A percentile compares a stretch with the other conserved stretches of the same genome.
phyloP scores from a whole-genome alignment of 2,329 filamentous ascomycete species.

The Achaetomium macrosporum region DNA sequence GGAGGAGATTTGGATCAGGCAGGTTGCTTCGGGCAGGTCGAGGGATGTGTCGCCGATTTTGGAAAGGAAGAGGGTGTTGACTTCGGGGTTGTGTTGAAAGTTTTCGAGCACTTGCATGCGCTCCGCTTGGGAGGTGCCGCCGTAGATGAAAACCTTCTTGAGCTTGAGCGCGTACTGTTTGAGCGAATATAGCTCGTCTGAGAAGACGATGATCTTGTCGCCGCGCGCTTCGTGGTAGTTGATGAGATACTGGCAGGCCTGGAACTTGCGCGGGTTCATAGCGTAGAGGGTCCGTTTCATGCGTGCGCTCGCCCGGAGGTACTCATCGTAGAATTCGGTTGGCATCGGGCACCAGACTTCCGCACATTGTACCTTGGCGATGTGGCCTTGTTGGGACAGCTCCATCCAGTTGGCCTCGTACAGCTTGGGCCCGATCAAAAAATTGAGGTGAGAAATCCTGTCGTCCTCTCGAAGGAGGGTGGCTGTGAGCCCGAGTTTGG shows the following conservation, averaged over 20 bases:
- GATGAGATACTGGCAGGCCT: conserved; percentile 96
- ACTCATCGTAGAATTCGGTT: conserved; percentile 94
- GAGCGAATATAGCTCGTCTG: conserved; percentile 91
- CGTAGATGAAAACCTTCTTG: conserved; percentile 84
- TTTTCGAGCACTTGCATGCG: conserved; percentile 84
- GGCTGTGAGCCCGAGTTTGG: conserved; percentile 89
- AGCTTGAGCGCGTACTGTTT: conserved; percentile 79
- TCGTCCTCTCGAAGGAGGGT: conserved; percentile 94
- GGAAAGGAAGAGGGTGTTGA: conserved; percentile 91
- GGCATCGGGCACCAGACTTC: conserved; percentile 99
- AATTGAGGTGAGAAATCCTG: conserved; percentile 96
- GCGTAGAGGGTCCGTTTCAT: conserved; percentile 62
- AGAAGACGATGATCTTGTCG: conserved; percentile 98
- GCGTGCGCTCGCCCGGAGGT: conserved; percentile 61
- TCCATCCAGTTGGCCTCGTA: conserved; percentile 99
- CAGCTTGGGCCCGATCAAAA: conserved; percentile 92
- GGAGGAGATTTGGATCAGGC: conserved; percentile 93
- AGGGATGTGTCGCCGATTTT: conserved; percentile 99
- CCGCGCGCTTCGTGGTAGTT: conserved; percentile 92
- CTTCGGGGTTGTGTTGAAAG: conserved; percentile 84
- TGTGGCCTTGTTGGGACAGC: conserved; percentile 91
- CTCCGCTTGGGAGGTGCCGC: conserved; percentile 78
- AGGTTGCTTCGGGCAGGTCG: conserved; percentile 92
- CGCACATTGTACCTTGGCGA: conserved; percentile 93
- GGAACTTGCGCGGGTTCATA: conserved; percentile 97